Evolutionary conservation across 306 rosid genomes (phyloP).

Genomic region (Vigna hirtella): DNA sequence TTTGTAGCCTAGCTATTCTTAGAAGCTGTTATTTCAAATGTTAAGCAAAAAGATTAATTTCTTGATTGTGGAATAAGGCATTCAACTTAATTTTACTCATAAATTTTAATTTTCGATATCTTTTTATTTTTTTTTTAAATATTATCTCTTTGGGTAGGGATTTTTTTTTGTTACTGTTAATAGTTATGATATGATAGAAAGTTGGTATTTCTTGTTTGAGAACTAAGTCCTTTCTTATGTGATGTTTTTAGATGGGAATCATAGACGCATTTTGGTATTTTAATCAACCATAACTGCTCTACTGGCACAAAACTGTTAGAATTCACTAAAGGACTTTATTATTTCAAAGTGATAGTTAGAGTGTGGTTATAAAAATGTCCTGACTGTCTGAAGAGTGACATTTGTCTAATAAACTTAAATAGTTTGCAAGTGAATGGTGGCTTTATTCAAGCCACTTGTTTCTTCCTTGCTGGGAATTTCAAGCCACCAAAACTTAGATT

Average conservation of each 20-base stretch:
- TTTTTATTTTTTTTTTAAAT: background rate
- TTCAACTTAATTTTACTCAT: slow-evolving; percentile 23
- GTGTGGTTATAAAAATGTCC: slow-evolving; percentile 8
- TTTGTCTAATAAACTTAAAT: slow-evolving; percentile 15
- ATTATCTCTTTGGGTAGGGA: slow-evolving; percentile 13
- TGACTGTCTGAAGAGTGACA: slow-evolving; percentile 16
- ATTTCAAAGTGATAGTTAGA: slow-evolving; percentile 25
- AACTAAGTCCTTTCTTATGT: slow-evolving; percentile 18
- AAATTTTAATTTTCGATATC: slow-evolving; percentile 23
- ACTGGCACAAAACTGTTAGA: slow-evolving; percentile 9
- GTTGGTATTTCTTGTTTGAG: background rate
- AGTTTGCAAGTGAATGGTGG: slow-evolving; percentile 29
- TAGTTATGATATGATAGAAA: background rate
- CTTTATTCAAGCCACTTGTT: slow-evolving; percentile 13
- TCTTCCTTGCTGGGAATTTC: slow-evolving; percentile 21
- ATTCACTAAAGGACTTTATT: slow-evolving; percentile 22
- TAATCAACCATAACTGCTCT: slow-evolving; percentile 16
- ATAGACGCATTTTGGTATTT: slow-evolving; percentile 3
- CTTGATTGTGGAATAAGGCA: background rate
- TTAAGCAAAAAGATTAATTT: slow-evolving; percentile 25
- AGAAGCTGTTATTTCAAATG: slow-evolving; percentile 12
- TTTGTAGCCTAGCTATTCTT: slow-evolving; percentile 21
- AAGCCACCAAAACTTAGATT: slow-evolving; percentile 12
- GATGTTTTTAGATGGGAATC: slow-evolving; percentile 34
- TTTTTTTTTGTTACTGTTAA: background rate